Conservation (phyloP, 768 basidiomycete species). For the Guyanaporus albipodus region DNA sequence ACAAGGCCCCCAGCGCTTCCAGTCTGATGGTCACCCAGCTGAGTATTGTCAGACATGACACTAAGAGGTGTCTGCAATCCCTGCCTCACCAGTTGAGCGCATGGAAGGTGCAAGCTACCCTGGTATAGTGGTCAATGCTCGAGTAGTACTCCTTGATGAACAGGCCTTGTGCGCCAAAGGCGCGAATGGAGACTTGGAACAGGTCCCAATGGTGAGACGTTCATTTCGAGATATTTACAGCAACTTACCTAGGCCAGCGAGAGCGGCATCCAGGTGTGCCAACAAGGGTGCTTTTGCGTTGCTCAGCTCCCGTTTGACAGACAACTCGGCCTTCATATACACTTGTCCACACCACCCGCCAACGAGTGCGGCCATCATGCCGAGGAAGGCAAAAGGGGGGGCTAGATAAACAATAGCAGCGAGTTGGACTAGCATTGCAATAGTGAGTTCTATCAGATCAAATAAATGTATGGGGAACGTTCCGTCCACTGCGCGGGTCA, state of each 20-base stretch:
- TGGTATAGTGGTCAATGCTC: slow-evolving; percentile 35
- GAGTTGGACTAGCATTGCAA: slow-evolving; percentile 3
- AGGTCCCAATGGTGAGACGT: neutral
- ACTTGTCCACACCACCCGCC: slow-evolving; percentile 36
- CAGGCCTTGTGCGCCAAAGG: slow-evolving; percentile 34
- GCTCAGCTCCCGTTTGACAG: slow-evolving; percentile 30
- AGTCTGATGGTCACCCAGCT: slow-evolving; percentile 37
- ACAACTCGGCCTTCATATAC: slow-evolving; percentile 41
- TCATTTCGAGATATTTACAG: neutral
- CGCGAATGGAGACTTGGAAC: slow-evolving; percentile 35
- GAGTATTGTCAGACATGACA: neutral
- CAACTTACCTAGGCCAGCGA: slow-evolving; percentile 15
- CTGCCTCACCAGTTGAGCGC: slow-evolving; percentile 23
- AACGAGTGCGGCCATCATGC: slow-evolving; percentile 23
- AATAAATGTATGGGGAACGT: neutral
- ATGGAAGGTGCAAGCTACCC: slow-evolving; percentile 27
- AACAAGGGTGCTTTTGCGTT: slow-evolving; percentile 22
- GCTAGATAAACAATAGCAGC: slow-evolving; percentile 1
- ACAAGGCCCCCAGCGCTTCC: slow-evolving; percentile 39
- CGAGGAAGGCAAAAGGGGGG: slow-evolving; percentile 23
- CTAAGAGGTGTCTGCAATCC: too few relatives aligned
- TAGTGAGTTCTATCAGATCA: neutral
- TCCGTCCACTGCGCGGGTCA: slow-evolving; percentile 11
- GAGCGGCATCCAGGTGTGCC: slow-evolving; percentile 10
- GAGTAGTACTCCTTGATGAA: slow-evolving; percentile 28